A percentile compares a stretch with the other conserved stretches of the same genome.
Conservation (phyloP, 2,329 filamentous ascomycete species). For the Coleophoma eucalyptorum region DNA sequence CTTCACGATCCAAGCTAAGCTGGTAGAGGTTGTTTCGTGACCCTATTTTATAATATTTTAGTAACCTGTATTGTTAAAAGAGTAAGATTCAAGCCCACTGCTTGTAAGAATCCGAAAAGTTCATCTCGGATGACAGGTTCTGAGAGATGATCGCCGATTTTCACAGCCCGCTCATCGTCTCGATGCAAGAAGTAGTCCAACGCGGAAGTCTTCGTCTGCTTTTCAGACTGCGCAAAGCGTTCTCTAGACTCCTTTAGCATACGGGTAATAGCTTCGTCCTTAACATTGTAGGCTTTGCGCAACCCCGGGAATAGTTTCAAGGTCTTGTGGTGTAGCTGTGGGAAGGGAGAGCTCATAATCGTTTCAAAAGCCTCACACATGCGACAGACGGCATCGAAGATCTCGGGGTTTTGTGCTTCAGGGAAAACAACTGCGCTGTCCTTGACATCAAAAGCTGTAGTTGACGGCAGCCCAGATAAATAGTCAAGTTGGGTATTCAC, state of each 20-base stretch:
- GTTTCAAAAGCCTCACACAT: neutral
- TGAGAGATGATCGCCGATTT: neutral
- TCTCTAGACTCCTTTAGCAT: neutral
- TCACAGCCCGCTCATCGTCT: neutral
- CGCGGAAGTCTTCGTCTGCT: neutral
- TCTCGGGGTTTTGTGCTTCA: neutral
- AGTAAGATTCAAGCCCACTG: neutral
- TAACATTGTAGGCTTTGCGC: neutral
- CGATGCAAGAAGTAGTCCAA: neutral
- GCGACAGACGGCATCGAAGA: neutral
- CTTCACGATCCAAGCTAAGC: slow-evolving; percentile 7
- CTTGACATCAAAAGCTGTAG: neutral
- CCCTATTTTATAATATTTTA: slow-evolving; percentile 5
- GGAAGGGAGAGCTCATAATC: neutral
- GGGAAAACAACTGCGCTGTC: neutral
- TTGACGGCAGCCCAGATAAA: neutral
- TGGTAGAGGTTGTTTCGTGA: slow-evolving; percentile 9
- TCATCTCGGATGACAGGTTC: neutral
- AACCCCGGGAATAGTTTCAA: neutral
- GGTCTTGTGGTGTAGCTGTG: neutral
- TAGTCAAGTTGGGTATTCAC: neutral
- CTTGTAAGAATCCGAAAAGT: too few relatives aligned
- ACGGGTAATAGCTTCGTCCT: neutral
- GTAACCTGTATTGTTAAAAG: slow-evolving; percentile 1
- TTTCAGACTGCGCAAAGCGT: neutral